phyloP scores from a whole-genome alignment of 768 basidiomycete genomes.

The Suillus discolor region DNA sequence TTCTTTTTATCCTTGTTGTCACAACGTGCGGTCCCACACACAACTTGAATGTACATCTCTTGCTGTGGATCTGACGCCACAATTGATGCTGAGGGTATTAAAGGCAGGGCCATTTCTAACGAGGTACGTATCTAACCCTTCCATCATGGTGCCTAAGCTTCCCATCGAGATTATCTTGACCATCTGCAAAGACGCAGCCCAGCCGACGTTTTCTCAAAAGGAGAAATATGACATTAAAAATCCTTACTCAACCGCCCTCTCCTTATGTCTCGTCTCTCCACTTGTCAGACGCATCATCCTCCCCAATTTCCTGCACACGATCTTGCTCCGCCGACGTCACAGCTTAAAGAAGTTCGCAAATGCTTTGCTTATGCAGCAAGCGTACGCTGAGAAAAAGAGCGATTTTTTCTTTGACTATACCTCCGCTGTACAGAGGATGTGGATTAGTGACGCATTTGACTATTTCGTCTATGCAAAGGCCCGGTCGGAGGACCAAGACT shows the following conservation, averaged over 20 bases:
- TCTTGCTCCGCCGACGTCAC: no score
- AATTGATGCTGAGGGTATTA: no score
- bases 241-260: slow-evolving; percentile 26
- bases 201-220: slow-evolving; percentile 17
- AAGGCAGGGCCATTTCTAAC: not conserved
- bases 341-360: no score
- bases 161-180: slow-evolving; percentile 38
- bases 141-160: slow-evolving; percentile 12
- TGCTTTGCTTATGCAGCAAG: no score
- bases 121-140: not conserved
- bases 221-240: not conserved
- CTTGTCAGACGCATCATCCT: slow-evolving; percentile 30
- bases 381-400: no score
- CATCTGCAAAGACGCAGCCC: slow-evolving; percentile 34
- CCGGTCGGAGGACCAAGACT: no score
- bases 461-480: no score
- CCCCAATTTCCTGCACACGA: slow-evolving; percentile 25
- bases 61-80: no score
- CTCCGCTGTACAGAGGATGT: not conserved
- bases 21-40: no score
- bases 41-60: no score
- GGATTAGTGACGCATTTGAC: not conserved
- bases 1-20: no score
- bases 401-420: no score
- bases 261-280: slow-evolving; percentile 37